These are phyloP conservation scores for Fusarium sp. DNA, from an alignment of 2,329 filamentous ascomycete species.

Conservation along the genomic window DNA sequence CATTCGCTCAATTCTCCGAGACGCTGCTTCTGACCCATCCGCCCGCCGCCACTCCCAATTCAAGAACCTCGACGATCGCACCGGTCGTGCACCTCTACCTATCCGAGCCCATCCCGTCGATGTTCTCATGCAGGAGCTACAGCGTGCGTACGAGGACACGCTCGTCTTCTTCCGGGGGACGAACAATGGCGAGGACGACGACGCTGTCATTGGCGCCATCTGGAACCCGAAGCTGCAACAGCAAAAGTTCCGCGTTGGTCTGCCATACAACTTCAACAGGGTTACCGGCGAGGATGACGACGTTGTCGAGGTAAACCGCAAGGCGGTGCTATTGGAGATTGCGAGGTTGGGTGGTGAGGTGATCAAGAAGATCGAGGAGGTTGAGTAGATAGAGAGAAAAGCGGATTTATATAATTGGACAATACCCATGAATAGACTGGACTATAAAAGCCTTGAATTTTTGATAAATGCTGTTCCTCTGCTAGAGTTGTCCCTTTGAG, in stretches of 20 bases:
- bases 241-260: constrained; percentile 72
- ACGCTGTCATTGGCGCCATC: constrained; percentile 62
- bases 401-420: constrained; percentile 1
- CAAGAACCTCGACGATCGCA: constrained; percentile 78
- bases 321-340: constrained; percentile 75
- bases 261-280: constrained; percentile 66
- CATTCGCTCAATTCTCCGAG: constrained; percentile 53
- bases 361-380: constrained; percentile 69
- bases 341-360: constrained; percentile 71
- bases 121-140: constrained; percentile 72
- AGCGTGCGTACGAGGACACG: constrained; percentile 69
- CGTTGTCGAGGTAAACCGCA: constrained; percentile 69
- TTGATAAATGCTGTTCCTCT: not conserved
- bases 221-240: constrained; percentile 64
- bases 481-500: not conserved
- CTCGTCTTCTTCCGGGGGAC: constrained; percentile 80
- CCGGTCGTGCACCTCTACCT: constrained; percentile 54
- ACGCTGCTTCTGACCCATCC: constrained; percentile 49
- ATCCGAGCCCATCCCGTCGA: constrained; percentile 67
- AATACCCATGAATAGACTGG: constrained; percentile 23
- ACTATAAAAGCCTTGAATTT: not conserved
- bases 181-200: constrained; percentile 53
- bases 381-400: constrained; percentile 31
- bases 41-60: constrained; percentile 62
- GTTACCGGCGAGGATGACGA: constrained; percentile 51